Evolutionary conservation across 148 eudicot genomes (phyloP), one percentile per base, ranked within the genome.

Genomic region (Amaranthus hypochondriacus): DNA sequence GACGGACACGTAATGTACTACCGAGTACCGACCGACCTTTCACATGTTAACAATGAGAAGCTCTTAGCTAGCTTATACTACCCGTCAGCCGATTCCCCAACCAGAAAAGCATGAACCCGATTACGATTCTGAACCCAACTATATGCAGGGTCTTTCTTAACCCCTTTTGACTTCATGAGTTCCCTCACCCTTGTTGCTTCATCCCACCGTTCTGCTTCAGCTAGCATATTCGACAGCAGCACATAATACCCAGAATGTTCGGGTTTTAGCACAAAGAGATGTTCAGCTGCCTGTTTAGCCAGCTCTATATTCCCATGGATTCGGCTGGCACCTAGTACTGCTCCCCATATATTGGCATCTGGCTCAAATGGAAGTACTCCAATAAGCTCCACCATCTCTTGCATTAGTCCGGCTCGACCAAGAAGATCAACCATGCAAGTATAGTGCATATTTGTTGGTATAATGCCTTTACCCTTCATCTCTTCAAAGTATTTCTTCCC

Each of bases 341-440:
- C 85, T 5, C 89, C 93, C 92, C 97, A 89, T 13, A 89, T 81
- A 77, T 83, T 78, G 5, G 86, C 79, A 80, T 89, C 91, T 3
- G 97, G 89, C 73, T 78, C 77, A 69, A 87, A 51, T 3, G 87
- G 82, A 62, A 91, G 73, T 21, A 79, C 76, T 54, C 60, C 79
- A 3, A 91, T 84, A 13, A 89, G 72, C 73, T 83, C 74, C 73
- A 83, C 83, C 4, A 86, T 90, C 81, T 89, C 91, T 6, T 83
- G 79, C 77, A 91, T 77, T 48, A 87, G 86, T 43, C 97, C 97
- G 48, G 86, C 83, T 57, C 93, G 93, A 4, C 93, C 96, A 69
- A 91, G 83, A 79, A 91, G 89, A 84, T 91, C 97, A 71, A 91
- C 84, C 93, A 91, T 85, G 79, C 97, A 91, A 63, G 92, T 87